Evolutionary conservation across 805 yeast species (phyloP).

Genomic region (Candida broadrunensis): DNA sequence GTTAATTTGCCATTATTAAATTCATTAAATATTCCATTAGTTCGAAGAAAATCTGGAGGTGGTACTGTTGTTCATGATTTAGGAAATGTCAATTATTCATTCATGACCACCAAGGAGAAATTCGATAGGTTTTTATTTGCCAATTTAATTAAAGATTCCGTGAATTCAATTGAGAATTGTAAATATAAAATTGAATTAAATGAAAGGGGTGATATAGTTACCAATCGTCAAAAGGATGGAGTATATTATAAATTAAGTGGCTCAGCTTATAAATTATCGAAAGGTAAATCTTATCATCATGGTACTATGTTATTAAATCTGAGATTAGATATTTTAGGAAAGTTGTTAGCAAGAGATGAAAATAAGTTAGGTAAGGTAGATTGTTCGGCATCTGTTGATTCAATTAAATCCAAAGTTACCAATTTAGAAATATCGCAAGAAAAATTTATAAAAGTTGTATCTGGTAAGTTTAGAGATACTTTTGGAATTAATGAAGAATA

Average conservation of each 20-base stretch:
- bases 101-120: constrained; percentile 61
- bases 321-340: constrained; percentile 54
- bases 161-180: constrained; percentile 16
- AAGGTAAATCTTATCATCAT: constrained; percentile 85
- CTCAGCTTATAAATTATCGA: constrained; percentile 83
- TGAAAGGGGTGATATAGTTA: constrained; percentile 76
- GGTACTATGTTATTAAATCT: constrained; percentile 89
- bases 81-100: constrained; percentile 86
- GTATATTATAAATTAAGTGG: constrained; percentile 71
- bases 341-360: constrained; percentile 52
- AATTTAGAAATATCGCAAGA: constrained; percentile 52
- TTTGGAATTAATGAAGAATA: no score
- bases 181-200: constrained; percentile 48
- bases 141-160: constrained; percentile 34
- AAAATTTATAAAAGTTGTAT: constrained; percentile 45
- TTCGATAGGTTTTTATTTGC: constrained; percentile 63
- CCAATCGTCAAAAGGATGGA: constrained; percentile 22
- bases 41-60: constrained; percentile 88
- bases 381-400: constrained; percentile 56
- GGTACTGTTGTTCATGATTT: constrained; percentile 95
- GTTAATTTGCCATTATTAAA: constrained; percentile 57
- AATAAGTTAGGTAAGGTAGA: constrained; percentile 38
- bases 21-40: constrained; percentile 53
- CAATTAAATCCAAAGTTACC: constrained; percentile 77
- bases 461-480: constrained; percentile 33